Evolutionary conservation across 805 yeast species (phyloP), one percentile per base, ranked within the genome.

Genomic region (Kluyveromyces aestuarii): DNA sequence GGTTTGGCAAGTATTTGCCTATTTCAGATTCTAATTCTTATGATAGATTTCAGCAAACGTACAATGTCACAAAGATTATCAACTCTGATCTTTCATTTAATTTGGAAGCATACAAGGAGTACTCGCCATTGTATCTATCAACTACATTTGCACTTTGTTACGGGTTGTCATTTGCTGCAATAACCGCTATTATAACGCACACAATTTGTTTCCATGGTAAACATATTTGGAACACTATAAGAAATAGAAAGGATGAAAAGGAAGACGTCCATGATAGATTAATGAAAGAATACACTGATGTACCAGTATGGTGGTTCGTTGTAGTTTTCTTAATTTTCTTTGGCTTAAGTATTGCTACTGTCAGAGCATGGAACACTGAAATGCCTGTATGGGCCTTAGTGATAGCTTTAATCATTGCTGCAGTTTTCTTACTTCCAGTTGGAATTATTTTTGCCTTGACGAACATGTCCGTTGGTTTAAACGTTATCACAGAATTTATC

Each of bases 101-200:
- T 58, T 61, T 67, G 48, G 61, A 61, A 8, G 77, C 68, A 8
- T 84, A 82, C 63, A 59, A 74, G 53, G 61, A 62, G 7, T 83
- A 84, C 65, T 82, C 87, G 1, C 87, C 87, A 6, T 70, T 82
- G 41, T 83, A 73, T 60, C 69, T 81, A 49, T 70, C 85, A 8
- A 73, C 81, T 14, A 74, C 83, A 2, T 78, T 75, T 58, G 73
- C 80, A 30, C 59, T 84, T n/a, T 70, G 80, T 7, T 81, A 81
- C 55, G 85, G 84, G 16, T 81, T 68, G 62, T 73, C 72, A 41
- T 75, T 81, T 64, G 87, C 86, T 1, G 71, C 85, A 3, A 74
- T 80, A 49, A 70, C 79, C 37, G 77, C 85, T 8, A 75, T 81
- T 14, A 64, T 83, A 45, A 69, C 73, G 19, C 83, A 82, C 58